These are phyloP conservation scores for Potentilla sterilis DNA, from an alignment of 306 rosid genomes.

Conservation along the genomic window DNA sequence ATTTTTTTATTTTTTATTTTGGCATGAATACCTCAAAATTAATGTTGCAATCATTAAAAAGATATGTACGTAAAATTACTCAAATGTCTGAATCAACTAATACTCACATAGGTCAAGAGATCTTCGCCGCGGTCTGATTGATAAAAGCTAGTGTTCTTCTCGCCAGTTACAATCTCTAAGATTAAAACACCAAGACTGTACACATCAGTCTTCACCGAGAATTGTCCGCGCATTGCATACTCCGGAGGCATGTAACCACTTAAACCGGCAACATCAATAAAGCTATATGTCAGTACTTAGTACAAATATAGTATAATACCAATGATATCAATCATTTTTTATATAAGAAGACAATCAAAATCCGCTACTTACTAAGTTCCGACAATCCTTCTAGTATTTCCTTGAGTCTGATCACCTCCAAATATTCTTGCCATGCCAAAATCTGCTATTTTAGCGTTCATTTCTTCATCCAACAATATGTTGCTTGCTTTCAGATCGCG, in stretches of 20 bases:
- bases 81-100: too few relatives aligned
- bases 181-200: constrained; percentile 29
- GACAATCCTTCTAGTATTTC: constrained; percentile 12
- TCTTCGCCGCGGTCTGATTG: constrained; percentile 13
- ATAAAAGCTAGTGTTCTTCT: constrained; percentile 23
- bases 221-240: constrained; percentile 25
- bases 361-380: constrained; percentile 19
- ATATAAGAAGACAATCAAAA: neutral
- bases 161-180: constrained; percentile 26
- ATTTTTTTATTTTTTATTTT: too few relatives aligned
- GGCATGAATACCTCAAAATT: neutral
- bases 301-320: neutral
- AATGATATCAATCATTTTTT: neutral
- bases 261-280: neutral
- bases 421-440: constrained; percentile 35
- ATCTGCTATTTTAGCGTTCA: constrained; percentile 39
- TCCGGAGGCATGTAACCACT: constrained; percentile 34
- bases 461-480: constrained; percentile 25
- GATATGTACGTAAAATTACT: neutral
- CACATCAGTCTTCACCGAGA: constrained; percentile 25
- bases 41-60: neutral
- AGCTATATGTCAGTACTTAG: neutral
- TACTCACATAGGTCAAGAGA: constrained; percentile 31
- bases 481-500: constrained; percentile 41
- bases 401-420: constrained; percentile 29